Conservation (phyloP, 2,329 filamentous ascomycete genomes). For the Xylaria hypoxylon region DNA sequence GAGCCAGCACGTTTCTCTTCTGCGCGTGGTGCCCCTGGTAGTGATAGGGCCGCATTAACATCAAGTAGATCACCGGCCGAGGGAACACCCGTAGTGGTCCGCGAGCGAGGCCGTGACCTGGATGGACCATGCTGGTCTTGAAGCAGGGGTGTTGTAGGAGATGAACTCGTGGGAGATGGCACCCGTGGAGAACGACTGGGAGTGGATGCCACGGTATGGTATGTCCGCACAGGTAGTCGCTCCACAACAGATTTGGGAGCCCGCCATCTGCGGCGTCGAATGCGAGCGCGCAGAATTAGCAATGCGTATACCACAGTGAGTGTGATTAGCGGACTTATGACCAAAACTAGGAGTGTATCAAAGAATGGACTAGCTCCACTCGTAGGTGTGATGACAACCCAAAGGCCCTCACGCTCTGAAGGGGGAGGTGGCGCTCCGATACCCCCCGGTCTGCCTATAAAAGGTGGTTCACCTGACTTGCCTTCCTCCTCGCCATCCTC, state of each 20-base stretch:
- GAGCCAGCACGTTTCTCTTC: constrained; percentile 62
- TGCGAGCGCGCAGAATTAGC: constrained; percentile 86
- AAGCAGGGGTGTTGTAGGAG: constrained; percentile 83
- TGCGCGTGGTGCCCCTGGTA: constrained; percentile 54
- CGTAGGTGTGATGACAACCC: constrained; percentile 95
- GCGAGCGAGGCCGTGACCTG: constrained; percentile 70
- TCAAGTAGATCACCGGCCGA: constrained; percentile 62
- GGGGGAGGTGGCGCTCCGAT: constrained; percentile 49
- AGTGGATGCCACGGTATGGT: constrained; percentile 81
- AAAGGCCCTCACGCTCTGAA: constrained; percentile 79
- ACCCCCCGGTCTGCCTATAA: constrained; percentile 42
- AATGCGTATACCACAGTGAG: constrained; percentile 92
- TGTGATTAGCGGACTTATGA: constrained; percentile 92
- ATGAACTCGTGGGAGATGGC: constrained; percentile 73
- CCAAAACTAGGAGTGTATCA: constrained; percentile 95
- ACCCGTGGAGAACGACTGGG: constrained; percentile 68
- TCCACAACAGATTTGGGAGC: constrained; percentile 98
- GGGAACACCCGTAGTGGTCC: constrained; percentile 71
- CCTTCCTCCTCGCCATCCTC: constrained; percentile 50
- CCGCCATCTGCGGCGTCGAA: constrained; percentile 89
- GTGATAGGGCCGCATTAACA: constrained; percentile 57
- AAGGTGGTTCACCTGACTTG: constrained; percentile 43
- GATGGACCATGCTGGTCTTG: constrained; percentile 63
- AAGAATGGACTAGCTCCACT: constrained; percentile 93
- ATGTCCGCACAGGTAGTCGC: constrained; percentile 92